Evolutionary conservation across 495 filamentous ascomycete species (phyloP), one percentile per base, ranked within the genome.

Genomic region (Penicillium crystallinum): DNA sequence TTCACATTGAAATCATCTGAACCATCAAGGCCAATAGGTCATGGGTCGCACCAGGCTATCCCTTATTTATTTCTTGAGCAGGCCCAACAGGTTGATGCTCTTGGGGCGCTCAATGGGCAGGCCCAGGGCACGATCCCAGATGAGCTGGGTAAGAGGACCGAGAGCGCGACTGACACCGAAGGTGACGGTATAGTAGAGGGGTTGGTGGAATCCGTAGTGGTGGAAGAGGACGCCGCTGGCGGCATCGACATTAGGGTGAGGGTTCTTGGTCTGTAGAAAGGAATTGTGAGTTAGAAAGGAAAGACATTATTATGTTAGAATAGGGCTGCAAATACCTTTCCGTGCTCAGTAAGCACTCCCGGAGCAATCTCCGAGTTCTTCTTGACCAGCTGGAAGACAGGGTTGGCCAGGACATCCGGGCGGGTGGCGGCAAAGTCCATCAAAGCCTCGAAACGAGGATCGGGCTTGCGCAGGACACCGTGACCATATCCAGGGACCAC

Each of bases 401-500:
- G 91, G 70, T 97, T 89, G 23, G 76, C 73, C 9, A 87, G 83
- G 34, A 98, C 95, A 57, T 91, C 86, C 10, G 88, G 87, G 12
- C 92, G 83, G 10, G 87, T 78, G 10, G 82, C 79, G 7, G 95
- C 93, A 72, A 96, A 98, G 72, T 93, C 88, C 88, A 97, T 96
- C 41, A 97, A 76, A 31, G 93, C 95, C 69, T 96, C 80, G 74
- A 97, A 98, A 50, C 93, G 86, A 5, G 93, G 93, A 63, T 98
- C 93, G 18, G 93, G 91, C 77, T 96, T 97, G 67, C 93, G 88
- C 41, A 98, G 83, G 21, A 98, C 95, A 45, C 92, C 93, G 73
- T 98, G 93, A n/a, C 93, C 93, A 72, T 97, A 98, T 10, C 93
- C 93, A 1, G 93, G 93, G 27, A 98, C 85, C 25, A 98, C 93